A percentile compares a stretch with the other conserved stretches of the same genome.
Conservation (phyloP, 768 basidiomycete genomes). For the Hebeloma cylindrosporum region DNA sequence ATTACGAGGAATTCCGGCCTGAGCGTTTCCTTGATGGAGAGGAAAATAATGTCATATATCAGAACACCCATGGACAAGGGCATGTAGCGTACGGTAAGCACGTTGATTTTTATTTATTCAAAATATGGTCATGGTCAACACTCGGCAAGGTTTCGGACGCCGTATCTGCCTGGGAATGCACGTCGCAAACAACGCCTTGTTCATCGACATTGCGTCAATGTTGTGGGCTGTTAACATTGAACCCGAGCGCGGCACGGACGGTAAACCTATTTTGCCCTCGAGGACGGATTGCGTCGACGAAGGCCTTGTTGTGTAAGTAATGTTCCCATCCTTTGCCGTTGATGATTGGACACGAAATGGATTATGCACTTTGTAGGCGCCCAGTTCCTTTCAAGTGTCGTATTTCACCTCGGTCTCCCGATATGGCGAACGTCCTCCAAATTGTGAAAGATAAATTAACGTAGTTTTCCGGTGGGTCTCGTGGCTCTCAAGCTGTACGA, state of each 20-base stretch:
- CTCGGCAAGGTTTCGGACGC: not conserved
- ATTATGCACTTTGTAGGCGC: too few relatives aligned
- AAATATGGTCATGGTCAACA: not conserved
- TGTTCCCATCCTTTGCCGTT: too few relatives aligned
- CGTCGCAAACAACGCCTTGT: constrained; percentile 33
- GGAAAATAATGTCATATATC: too few relatives aligned
- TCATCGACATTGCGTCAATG: constrained; percentile 31
- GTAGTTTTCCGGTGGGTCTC: too few relatives aligned
- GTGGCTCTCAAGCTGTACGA: too few relatives aligned
- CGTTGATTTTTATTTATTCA: constrained; percentile 9
- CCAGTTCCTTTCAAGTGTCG: too few relatives aligned
- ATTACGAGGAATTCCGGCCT: constrained; percentile 9
- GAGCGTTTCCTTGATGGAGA: constrained; percentile 9
- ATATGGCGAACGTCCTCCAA: too few relatives aligned
- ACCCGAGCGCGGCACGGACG: not conserved
- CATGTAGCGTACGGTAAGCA: constrained; percentile 29
- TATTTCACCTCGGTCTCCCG: too few relatives aligned
- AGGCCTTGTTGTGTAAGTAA: constrained; percentile 1
- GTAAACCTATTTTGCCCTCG: constrained; percentile 1
- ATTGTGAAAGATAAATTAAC: too few relatives aligned
- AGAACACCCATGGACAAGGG: constrained; percentile 13
- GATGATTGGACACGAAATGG: too few relatives aligned
- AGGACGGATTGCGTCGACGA: constrained; percentile 1
- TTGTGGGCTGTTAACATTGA: constrained; percentile 21
- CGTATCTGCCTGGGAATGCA: constrained; percentile 34